These are phyloP conservation scores for Gracilaria domingensis DNA, from an alignment of 23 red algal genomes.

Conservation along the genomic window DNA sequence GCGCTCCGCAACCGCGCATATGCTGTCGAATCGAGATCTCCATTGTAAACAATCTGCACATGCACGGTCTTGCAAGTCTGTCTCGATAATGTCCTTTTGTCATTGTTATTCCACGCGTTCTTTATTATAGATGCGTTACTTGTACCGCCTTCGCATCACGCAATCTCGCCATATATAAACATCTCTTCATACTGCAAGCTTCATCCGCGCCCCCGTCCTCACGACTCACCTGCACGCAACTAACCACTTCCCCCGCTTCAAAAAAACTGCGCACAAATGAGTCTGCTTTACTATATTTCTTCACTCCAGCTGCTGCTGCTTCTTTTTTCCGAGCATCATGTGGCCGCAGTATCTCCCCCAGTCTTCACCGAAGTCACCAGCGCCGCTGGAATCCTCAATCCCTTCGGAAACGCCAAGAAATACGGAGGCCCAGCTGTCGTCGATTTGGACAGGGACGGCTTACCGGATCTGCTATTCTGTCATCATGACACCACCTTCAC, in stretches of 20 bases:
- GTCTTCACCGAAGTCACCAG: conserved; percentile 12
- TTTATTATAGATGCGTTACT: background rate
- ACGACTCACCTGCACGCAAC: no score
- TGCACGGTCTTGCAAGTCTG: background rate
- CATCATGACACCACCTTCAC: conserved; percentile 48
- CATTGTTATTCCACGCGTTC: background rate
- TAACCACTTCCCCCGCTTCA: background rate
- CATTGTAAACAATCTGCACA: background rate
- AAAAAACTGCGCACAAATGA: background rate
- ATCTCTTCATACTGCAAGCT: background rate
- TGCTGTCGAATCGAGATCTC: no score
- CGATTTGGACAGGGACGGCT: conserved; percentile 65
- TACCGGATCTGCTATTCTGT: conserved; percentile 47
- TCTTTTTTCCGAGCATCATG: background rate
- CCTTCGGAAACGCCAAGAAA: conserved; percentile 35
- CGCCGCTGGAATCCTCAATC: background rate
- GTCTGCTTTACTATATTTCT: background rate
- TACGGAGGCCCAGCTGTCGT: conserved; percentile 51
- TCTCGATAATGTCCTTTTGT: background rate
- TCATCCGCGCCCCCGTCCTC: no score
- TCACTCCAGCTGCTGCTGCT: background rate
- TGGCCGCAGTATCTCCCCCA: background rate
- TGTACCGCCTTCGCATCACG: no score
- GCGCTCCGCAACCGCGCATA: no score
- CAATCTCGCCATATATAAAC: background rate